These are phyloP conservation scores for Solanum pimpinellifolium DNA, from an alignment of 257 asterid genomes.

Conservation along the genomic window DNA sequence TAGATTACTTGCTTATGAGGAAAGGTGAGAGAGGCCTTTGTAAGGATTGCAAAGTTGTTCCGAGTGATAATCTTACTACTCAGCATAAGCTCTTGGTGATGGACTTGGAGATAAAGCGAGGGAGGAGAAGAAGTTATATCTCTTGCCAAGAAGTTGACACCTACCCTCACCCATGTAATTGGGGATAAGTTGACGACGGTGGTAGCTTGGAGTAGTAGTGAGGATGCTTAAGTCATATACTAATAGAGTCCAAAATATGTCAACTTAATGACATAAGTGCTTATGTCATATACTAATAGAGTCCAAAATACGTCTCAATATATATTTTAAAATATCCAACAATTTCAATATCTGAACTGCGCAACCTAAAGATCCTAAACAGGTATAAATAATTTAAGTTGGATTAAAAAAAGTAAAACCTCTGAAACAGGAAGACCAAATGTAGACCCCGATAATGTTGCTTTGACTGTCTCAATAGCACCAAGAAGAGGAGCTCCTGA, in stretches of 20 bases:
- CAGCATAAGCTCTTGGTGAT: neutral
- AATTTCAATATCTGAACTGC: neutral
- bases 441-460: conserved; percentile 63
- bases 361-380: neutral
- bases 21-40: neutral
- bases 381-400: neutral
- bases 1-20: neutral
- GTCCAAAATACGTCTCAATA: neutral
- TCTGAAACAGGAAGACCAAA: conserved; percentile 95
- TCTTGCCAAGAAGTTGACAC: neutral
- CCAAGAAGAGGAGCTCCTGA: conserved; percentile 98
- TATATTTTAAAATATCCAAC: neutral
- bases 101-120: neutral
- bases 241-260: neutral
- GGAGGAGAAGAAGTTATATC: neutral
- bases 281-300: neutral
- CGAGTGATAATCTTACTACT: neutral
- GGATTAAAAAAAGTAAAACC: conserved; percentile 34
- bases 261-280: neutral
- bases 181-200: neutral
- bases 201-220: neutral
- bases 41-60: neutral
- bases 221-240: neutral
- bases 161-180: neutral
- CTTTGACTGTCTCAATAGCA: conserved; percentile 74